phyloP scores from a whole-genome alignment of 2,329 filamentous ascomycete genomes.

The Penicillium glabrum region DNA sequence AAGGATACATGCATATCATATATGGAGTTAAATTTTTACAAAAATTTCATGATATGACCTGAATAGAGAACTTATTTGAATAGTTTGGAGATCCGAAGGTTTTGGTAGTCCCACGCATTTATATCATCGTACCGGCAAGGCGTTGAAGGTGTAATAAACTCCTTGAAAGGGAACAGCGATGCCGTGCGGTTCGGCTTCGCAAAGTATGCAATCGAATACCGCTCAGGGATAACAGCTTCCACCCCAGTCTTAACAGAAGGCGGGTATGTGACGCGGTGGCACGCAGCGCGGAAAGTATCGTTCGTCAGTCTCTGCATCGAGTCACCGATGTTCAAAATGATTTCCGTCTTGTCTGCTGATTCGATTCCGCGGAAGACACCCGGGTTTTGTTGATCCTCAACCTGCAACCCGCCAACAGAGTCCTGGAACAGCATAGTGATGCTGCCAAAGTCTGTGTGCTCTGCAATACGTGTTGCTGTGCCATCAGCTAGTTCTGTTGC shows the following conservation, averaged over 20 bases:
- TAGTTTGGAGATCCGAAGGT: slow-evolving; percentile 19
- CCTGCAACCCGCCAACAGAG: slow-evolving; percentile 19
- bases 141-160: slow-evolving; percentile 18
- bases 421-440: slow-evolving; percentile 56
- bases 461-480: slow-evolving; percentile 47
- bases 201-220: slow-evolving; percentile 35
- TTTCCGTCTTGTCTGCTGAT: slow-evolving; percentile 10
- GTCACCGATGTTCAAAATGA: slow-evolving; percentile 56
- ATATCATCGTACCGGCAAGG: slow-evolving; percentile 21
- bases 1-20: no score
- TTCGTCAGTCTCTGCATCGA: slow-evolving; percentile 54
- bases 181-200: slow-evolving; percentile 26
- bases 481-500: slow-evolving; percentile 43
- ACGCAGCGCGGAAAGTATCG: slow-evolving; percentile 50
- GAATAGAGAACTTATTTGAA: neutral
- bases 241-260: slow-evolving; percentile 17
- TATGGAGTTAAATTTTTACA: neutral
- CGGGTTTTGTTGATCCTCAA: slow-evolving; percentile 18
- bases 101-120: slow-evolving; percentile 24
- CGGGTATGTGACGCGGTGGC: slow-evolving; percentile 42
- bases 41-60: no score
- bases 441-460: slow-evolving; percentile 53
- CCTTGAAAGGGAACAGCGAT: slow-evolving; percentile 14
- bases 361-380: slow-evolving; percentile 17
- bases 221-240: slow-evolving; percentile 26